Percentiles rank a stretch among this genome's conserved stretches.
Conservation (phyloP, 129 eudicot species). For the Rutidosis leptorrhynchoides region DNA sequence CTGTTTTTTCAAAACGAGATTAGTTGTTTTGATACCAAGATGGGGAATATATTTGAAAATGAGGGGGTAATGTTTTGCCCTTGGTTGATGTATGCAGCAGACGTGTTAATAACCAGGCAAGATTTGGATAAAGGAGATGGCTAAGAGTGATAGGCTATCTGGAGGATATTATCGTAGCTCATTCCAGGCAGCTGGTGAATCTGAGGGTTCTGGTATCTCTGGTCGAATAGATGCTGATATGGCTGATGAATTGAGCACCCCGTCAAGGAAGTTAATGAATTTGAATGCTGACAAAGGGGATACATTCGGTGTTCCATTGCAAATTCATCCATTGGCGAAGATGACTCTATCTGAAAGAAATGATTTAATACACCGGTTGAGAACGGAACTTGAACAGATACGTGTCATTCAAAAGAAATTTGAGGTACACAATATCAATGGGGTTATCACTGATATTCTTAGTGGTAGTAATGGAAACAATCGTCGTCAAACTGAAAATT, state of each 20-base stretch:
- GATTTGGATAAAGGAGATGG: too few relatives aligned
- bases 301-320: constrained; percentile 54
- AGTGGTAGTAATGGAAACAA: constrained; percentile 35
- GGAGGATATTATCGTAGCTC: constrained; percentile 39
- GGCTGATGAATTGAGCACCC: constrained; percentile 34
- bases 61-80: too few relatives aligned
- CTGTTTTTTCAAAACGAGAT: too few relatives aligned
- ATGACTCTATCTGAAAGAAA: constrained; percentile 43
- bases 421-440: constrained; percentile 34
- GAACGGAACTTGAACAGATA: constrained; percentile 51
- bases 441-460: constrained; percentile 42
- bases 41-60: too few relatives aligned
- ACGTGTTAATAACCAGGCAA: too few relatives aligned
- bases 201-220: constrained; percentile 65
- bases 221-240: constrained; percentile 40
- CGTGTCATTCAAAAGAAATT: constrained; percentile 40
- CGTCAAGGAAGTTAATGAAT: constrained; percentile 47
- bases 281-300: constrained; percentile 40
- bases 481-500: constrained; percentile 35
- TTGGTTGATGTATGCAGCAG: too few relatives aligned
- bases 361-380: constrained; percentile 36
- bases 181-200: constrained; percentile 43
- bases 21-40: too few relatives aligned
- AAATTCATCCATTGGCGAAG: constrained; percentile 45
- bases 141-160: constrained; percentile 47